Percentiles rank a stretch among this genome's conserved stretches.
phyloP scores from a whole-genome alignment of 176 grass and related monocot genomes.

The Saccharum officinarum region DNA sequence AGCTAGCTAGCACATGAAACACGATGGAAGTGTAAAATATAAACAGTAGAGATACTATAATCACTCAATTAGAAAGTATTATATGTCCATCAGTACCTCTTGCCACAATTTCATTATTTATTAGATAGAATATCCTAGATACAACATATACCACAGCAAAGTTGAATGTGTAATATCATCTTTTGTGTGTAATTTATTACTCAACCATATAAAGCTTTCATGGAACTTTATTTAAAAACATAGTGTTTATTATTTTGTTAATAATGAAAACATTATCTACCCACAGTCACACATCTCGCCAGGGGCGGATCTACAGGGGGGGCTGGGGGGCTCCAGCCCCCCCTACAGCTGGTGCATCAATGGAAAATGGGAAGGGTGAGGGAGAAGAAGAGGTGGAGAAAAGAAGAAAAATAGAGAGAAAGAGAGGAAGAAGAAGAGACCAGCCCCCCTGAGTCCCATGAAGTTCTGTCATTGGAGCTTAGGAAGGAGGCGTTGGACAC shows the following conservation, averaged over 20 bases:
- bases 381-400: too few species aligned
- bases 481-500: too few species aligned
- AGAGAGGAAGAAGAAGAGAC: too few species aligned
- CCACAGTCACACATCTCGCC: background rate
- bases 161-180: background rate
- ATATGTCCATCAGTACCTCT: background rate
- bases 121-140: background rate
- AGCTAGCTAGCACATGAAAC: background rate
- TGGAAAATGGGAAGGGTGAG: too few species aligned
- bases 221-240: background rate
- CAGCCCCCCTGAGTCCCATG: too few species aligned
- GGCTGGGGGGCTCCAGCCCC: too few species aligned
- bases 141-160: background rate
- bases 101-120: background rate
- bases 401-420: too few species aligned
- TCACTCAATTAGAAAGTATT: background rate
- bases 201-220: background rate
- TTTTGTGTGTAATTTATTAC: background rate
- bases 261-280: background rate
- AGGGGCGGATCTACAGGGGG: too few species aligned
- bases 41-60: background rate
- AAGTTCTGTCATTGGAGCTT: too few species aligned
- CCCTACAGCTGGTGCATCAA: too few species aligned
- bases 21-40: background rate
- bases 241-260: background rate